phyloP scores from a whole-genome alignment of 257 asterid species.

The Nicotiana benthamiana region DNA sequence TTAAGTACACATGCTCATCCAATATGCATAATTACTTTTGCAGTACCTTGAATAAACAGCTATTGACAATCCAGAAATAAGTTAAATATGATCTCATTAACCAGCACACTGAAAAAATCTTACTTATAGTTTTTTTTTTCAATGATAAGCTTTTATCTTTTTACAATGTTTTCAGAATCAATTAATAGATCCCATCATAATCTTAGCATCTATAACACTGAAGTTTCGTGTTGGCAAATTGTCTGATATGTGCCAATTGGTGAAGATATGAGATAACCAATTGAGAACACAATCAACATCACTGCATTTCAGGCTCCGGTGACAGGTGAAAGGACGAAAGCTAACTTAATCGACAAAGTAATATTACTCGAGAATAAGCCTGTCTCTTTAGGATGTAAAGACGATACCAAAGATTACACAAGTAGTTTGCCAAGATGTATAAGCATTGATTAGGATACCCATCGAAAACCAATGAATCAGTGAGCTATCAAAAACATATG shows the following conservation, averaged over 20 bases:
- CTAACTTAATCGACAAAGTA: not conserved
- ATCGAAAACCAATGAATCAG: not conserved
- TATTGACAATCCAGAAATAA: not conserved
- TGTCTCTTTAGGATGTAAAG: constrained; percentile 1
- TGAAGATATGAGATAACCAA: not conserved
- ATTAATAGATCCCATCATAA: not conserved
- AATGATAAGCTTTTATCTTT: too few species aligned
- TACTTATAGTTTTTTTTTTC: not conserved
- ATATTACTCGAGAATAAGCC: not conserved
- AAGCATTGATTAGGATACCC: not conserved
- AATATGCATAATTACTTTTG: not conserved
- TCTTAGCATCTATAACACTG: not conserved
- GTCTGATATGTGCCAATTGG: not conserved
- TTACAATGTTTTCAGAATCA: not conserved
- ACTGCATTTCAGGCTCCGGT: not conserved
- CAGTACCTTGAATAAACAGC: not conserved
- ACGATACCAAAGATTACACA: not conserved
- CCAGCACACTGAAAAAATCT: not conserved
- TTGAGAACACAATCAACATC: not conserved
- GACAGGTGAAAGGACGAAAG: not conserved
- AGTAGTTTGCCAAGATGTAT: not conserved
- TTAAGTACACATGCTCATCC: not conserved
- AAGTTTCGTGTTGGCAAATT: not conserved
- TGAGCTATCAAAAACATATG: not conserved
- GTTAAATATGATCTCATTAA: not conserved